These are phyloP conservation scores for Talaromyces sp. DNA, from an alignment of 2,329 filamentous ascomycete species.

Conservation along the genomic window DNA sequence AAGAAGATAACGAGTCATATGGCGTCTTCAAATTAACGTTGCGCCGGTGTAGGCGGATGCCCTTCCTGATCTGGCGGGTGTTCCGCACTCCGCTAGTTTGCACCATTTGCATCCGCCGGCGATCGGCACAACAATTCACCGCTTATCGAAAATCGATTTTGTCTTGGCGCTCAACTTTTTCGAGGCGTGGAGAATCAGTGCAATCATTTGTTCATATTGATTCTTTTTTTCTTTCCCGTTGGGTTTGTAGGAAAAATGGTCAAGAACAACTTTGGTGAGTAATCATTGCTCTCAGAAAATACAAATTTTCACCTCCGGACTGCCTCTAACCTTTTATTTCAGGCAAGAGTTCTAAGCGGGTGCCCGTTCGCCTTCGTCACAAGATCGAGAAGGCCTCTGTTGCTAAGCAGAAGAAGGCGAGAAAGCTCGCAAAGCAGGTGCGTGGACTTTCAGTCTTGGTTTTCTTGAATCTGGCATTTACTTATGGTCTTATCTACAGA, in stretches of 20 bases:
- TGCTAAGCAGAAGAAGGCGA: conserved; percentile 86
- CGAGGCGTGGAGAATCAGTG: conserved; percentile 20
- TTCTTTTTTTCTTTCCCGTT: conserved; percentile 16
- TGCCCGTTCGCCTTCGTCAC: conserved; percentile 83
- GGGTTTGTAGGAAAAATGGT: conserved; percentile 38
- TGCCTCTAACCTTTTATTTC: conserved; percentile 14
- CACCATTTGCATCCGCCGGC: conserved; percentile 24
- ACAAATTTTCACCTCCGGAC: neutral
- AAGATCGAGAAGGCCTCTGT: conserved; percentile 93
- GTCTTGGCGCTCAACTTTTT: conserved; percentile 36
- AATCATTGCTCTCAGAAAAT: neutral
- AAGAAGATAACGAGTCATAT: neutral
- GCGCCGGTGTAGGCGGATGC: conserved; percentile 11
- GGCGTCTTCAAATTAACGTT: neutral
- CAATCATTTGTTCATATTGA: conserved; percentile 13
- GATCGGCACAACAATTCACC: conserved; percentile 39
- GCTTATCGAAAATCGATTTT: conserved; percentile 37
- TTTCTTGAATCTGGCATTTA: neutral
- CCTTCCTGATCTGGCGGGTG: conserved; percentile 13
- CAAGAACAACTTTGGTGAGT: conserved; percentile 40
- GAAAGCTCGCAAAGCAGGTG: conserved; percentile 84
- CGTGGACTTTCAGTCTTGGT: neutral
- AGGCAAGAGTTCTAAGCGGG: conserved; percentile 96
- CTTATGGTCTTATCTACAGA: conserved; percentile 51
- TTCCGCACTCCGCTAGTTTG: conserved; percentile 19